Evolutionary conservation across 2,329 filamentous ascomycete species (phyloP).

Genomic region (Phyllosticta paracitricarpa): DNA sequence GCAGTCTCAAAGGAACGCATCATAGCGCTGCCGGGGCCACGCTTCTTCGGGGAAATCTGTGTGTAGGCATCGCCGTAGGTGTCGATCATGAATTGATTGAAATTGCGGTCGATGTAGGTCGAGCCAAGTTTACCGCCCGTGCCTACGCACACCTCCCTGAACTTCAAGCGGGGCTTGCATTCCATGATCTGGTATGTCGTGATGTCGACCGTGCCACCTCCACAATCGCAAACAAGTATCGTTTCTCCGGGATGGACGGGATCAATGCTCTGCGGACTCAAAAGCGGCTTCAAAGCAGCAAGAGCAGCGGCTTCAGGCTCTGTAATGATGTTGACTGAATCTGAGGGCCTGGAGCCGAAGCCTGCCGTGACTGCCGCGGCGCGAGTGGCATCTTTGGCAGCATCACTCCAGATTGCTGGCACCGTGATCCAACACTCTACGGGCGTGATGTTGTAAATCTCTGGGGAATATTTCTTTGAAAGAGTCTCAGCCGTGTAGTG

Average conservation of each 20-base stretch:
- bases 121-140: slow-evolving; percentile 11
- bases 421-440: slow-evolving; percentile 19
- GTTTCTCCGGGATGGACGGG: slow-evolving; percentile 6
- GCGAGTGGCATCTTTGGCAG: slow-evolving; percentile 15
- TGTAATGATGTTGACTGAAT: slow-evolving; percentile 16
- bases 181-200: slow-evolving; percentile 8
- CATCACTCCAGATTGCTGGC: slow-evolving; percentile 18
- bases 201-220: slow-evolving; percentile 21
- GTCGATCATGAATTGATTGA: slow-evolving; percentile 21
- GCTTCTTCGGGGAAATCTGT: slow-evolving; percentile 15
- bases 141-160: not conserved
- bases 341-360: slow-evolving; percentile 14
- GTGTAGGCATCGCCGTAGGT: slow-evolving; percentile 22
- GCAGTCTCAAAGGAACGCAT: slow-evolving; percentile 26
- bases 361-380: slow-evolving; percentile 14
- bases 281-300: slow-evolving; percentile 10
- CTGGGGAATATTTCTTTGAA: not conserved
- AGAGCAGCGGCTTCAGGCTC: slow-evolving; percentile 18
- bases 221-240: slow-evolving; percentile 20
- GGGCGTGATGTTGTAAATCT: slow-evolving; percentile 8
- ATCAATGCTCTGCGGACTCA: not conserved
- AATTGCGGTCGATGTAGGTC: slow-evolving; percentile 25
- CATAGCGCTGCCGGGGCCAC: slow-evolving; percentile 22
- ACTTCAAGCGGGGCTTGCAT: not conserved
- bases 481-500: not conserved